phyloP scores from a whole-genome alignment of 1,284 basidiomycete genomes.

The Xerocomus nothofagi region DNA sequence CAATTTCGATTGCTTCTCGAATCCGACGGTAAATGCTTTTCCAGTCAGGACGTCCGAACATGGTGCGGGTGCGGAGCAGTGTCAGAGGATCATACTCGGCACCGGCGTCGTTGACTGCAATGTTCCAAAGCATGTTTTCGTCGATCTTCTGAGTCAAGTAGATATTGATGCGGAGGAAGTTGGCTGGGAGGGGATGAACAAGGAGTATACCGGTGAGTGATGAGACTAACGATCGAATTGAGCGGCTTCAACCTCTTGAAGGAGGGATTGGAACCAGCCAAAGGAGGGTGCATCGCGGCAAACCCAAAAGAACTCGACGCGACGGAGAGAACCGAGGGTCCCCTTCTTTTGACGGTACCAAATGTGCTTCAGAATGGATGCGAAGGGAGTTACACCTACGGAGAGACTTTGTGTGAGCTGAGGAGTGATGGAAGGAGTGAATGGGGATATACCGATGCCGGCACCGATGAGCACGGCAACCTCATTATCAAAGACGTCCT shows the following conservation, averaged over 20 bases:
- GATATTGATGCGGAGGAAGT: constrained; percentile 87
- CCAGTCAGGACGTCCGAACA: constrained; percentile 89
- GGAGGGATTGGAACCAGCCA: constrained; percentile 87
- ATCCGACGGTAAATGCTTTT: constrained; percentile 73
- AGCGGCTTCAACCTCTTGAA: constrained; percentile 82
- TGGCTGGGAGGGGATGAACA: constrained; percentile 49
- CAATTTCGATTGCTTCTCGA: constrained; percentile 71
- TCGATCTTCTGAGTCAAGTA: constrained; percentile 86
- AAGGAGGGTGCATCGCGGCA: constrained; percentile 87
- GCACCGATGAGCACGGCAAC: constrained; percentile 86
- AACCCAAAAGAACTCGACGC: constrained; percentile 92
- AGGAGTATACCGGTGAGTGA: not conserved
- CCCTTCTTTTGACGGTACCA: constrained; percentile 86
- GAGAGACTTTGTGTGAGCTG: not conserved
- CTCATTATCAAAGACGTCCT: constrained; percentile 85
- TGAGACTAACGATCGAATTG: constrained; percentile 75
- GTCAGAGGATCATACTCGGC: constrained; percentile 84
- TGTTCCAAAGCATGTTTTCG: constrained; percentile 88
- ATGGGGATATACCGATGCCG: constrained; percentile 71
- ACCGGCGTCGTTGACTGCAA: constrained; percentile 82
- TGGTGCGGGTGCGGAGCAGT: constrained; percentile 78
- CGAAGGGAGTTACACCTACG: constrained; percentile 82
- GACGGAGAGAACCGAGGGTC: constrained; percentile 71
- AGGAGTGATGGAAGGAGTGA: not conserved
- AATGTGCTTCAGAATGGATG: constrained; percentile 88